A percentile compares a stretch with the other conserved stretches of the same genome.
phyloP scores from a whole-genome alignment of 1,284 basidiomycete genomes.

The Anthracocystis panici-leucophaei region DNA sequence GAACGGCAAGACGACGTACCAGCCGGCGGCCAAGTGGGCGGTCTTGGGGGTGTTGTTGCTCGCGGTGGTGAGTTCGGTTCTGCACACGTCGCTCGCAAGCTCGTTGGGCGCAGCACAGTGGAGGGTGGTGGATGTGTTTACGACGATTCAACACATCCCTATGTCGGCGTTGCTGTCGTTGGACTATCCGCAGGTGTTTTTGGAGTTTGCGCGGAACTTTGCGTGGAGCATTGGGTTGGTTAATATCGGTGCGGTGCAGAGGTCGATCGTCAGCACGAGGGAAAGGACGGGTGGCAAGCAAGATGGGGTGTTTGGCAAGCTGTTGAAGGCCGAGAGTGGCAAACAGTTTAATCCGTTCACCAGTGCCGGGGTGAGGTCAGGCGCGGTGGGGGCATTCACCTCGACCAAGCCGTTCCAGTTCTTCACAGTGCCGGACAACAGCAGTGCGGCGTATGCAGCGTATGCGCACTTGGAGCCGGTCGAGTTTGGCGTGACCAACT shows the following conservation, averaged over 20 bases:
- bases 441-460: conserved; percentile 18
- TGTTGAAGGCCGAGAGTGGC: conserved; percentile 49
- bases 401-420: conserved; percentile 20
- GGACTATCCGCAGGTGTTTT: conserved; percentile 86
- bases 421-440: conserved; percentile 11
- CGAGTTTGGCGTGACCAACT: conserved; percentile 30
- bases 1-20: conserved; percentile 87
- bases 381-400: conserved; percentile 24
- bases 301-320: conserved; percentile 48
- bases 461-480: conserved; percentile 27
- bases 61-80: conserved; percentile 77
- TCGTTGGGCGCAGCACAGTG: conserved; percentile 71
- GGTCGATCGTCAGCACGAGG: conserved; percentile 84
- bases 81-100: conserved; percentile 74
- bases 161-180: conserved; percentile 81
- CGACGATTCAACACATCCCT: conserved; percentile 84
- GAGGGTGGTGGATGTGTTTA: conserved; percentile 81
- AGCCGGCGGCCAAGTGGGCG: conserved; percentile 81
- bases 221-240: conserved; percentile 90
- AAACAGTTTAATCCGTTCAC: conserved; percentile 57
- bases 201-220: conserved; percentile 85
- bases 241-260: conserved; percentile 77
- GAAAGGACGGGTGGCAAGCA: conserved; percentile 82
- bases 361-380: conserved; percentile 17
- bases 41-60: conserved; percentile 79